Evolutionary conservation across 169 alveolate genomes (phyloP), one percentile per base, ranked within the genome.

Genomic region (Amoebophrya sp.): DNA sequence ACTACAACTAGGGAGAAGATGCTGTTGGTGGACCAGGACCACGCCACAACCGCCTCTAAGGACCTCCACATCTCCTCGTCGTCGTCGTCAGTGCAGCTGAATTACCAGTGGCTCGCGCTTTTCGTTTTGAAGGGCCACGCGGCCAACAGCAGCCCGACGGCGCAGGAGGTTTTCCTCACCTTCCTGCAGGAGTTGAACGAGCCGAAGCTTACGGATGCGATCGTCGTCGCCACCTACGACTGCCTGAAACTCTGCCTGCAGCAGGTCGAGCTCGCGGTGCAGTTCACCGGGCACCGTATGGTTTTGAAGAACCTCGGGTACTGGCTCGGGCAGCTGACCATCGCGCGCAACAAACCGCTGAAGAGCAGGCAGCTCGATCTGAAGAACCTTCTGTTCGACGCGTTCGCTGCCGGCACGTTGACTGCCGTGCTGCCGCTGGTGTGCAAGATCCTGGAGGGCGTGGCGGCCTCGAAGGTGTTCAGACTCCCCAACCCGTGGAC

Each of bases 401-500:
- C 97, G 39, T 96, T 95, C 88, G 97, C 94, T 34, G 91, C 91
- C 88, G 97, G 95, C 38, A 41, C 2, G 43, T 26, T 38, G 5
- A 94, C 95, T 18, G 97, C 97, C 58, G 95, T 96, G 34, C 91
- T 97, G 88, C 99, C 99, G 16, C 94, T 97, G 91, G 96, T 95
- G 48, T 96, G 98, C 88, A 96, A 94, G 89, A 93, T 95, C 38
- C 50, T 97, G 92, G 98, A 96, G 89, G 91, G 94, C 40, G 93
- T 96, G 0, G 92, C 93, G 69, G 43, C 90, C 88, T 94, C 97
- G 10, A 95, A 95, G 94, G 94, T 93, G 40, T 97, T 96, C 93
- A 94, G 93, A 58, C 97, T 98, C 16, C 98, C 98, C n/a, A 97
- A 97, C 92, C 98, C 99, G 26, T 97, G 99, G 99, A 96, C 98